These are phyloP conservation scores for Crithidia acanthocephali DNA, from an alignment of 208 protist genomes.

Conservation along the genomic window DNA sequence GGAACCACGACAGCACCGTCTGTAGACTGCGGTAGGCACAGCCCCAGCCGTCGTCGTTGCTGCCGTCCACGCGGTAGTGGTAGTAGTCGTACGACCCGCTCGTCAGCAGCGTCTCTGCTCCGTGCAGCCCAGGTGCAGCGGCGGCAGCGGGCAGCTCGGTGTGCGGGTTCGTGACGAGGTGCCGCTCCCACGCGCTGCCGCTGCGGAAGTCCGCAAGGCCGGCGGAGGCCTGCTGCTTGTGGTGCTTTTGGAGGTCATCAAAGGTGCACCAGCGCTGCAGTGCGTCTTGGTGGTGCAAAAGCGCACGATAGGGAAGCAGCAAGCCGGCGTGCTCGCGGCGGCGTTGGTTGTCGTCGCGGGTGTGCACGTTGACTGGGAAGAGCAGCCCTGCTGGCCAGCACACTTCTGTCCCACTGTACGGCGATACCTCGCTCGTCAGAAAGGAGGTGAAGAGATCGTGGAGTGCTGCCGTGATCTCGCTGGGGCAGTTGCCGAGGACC, in stretches of 20 bases:
- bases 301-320: conserved; percentile 43
- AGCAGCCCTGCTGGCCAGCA: conserved; percentile 55
- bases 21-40: conserved; percentile 95
- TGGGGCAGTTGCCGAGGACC: conserved; percentile 39
- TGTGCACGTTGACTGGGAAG: conserved; percentile 76
- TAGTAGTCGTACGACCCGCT: conserved; percentile 94
- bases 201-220: conserved; percentile 13
- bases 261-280: conserved; percentile 39
- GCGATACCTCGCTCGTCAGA: conserved; percentile 14
- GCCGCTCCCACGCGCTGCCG: conserved; percentile 58
- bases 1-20: conserved; percentile 88
- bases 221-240: not conserved
- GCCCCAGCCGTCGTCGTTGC: conserved; percentile 95
- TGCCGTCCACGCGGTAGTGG: conserved; percentile 95
- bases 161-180: conserved; percentile 64
- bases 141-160: conserved; percentile 26
- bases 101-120: conserved; percentile 52
- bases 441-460: conserved; percentile 31
- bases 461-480: conserved; percentile 43
- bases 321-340: conserved; percentile 55
- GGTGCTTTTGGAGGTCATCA: conserved; percentile 12
- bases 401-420: conserved; percentile 36
- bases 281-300: conserved; percentile 43
- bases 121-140: conserved; percentile 26
- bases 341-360: conserved; percentile 33